Conservation (phyloP, 768 basidiomycete genomes). For the Tulasnella sp. region DNA sequence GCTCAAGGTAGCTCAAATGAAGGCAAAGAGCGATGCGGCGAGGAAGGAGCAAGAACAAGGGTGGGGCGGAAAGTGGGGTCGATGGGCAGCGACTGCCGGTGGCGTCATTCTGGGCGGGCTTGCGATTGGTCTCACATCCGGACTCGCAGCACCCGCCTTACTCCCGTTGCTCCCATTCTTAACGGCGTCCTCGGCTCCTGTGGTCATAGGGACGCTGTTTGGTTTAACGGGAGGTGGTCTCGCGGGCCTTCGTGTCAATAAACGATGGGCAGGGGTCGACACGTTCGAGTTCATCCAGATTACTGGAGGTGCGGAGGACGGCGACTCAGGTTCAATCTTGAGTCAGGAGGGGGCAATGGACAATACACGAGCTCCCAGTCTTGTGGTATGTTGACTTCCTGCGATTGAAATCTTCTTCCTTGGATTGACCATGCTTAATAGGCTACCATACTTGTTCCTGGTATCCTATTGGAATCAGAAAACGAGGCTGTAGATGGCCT, state of each 20-base stretch:
- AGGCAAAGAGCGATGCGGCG: slow-evolving; percentile 24
- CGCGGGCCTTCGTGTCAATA: slow-evolving; percentile 28
- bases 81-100: slow-evolving; percentile 28
- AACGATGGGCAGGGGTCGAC: slow-evolving; percentile 30
- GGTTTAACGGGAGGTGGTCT: slow-evolving; percentile 32
- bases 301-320: slow-evolving; percentile 23
- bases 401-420: background rate
- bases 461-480: slow-evolving; percentile 28
- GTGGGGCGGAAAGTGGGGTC: slow-evolving; percentile 29
- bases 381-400: background rate
- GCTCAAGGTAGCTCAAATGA: slow-evolving; percentile 19
- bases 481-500: slow-evolving; percentile 23
- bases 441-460: slow-evolving; percentile 33
- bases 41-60: slow-evolving; percentile 27
- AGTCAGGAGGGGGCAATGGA: slow-evolving; percentile 14
- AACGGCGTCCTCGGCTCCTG: slow-evolving; percentile 27
- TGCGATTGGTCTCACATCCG: slow-evolving; percentile 31
- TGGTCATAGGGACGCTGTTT: slow-evolving; percentile 30
- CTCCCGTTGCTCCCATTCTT: slow-evolving; percentile 29
- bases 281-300: slow-evolving; percentile 32
- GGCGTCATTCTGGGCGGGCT: slow-evolving; percentile 30
- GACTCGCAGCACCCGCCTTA: slow-evolving; percentile 32
- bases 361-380: slow-evolving; percentile 13
- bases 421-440: background rate
- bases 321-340: background rate